Conservation (phyloP, 805 yeast species). For the Starmerella apis region DNA sequence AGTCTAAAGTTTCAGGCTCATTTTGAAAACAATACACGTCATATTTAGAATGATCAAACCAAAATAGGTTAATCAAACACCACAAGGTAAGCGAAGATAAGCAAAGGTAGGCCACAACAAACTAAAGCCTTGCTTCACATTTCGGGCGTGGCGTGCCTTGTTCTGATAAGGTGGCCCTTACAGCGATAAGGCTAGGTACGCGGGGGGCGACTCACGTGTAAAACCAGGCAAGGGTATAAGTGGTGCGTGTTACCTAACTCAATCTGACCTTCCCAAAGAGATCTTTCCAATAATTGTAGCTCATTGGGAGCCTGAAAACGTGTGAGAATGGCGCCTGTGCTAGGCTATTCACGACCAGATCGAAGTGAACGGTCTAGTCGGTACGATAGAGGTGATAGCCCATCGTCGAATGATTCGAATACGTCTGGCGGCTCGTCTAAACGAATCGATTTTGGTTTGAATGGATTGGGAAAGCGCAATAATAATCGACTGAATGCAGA, state of each 20-base stretch:
- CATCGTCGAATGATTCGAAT: slow-evolving; percentile 6
- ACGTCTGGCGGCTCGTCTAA: background rate
- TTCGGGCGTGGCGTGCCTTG: no score
- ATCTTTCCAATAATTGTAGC: background rate
- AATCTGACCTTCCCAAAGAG: background rate
- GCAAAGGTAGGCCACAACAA: background rate
- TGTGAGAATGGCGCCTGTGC: slow-evolving; percentile 11
- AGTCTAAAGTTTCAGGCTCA: no score
- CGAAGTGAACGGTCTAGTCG: slow-evolving; percentile 6
- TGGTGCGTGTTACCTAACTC: background rate
- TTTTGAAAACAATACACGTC: no score
- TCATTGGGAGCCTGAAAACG: background rate
- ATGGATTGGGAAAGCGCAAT: background rate
- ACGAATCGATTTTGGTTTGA: background rate
- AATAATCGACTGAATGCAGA: background rate
- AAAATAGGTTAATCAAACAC: no score
- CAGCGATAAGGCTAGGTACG: background rate
- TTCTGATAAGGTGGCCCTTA: background rate
- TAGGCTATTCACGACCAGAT: slow-evolving; percentile 14
- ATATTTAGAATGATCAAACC: no score
- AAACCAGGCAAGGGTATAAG: background rate
- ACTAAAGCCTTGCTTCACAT: no score
- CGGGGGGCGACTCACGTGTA: background rate
- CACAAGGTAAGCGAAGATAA: no score
- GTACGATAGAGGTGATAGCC: slow-evolving; percentile 4